A percentile compares a stretch with the other conserved stretches of the same genome.
These are phyloP conservation scores for Trichoderma erinaceum DNA, from an alignment of 495 filamentous ascomycete genomes.

Conservation along the genomic window DNA sequence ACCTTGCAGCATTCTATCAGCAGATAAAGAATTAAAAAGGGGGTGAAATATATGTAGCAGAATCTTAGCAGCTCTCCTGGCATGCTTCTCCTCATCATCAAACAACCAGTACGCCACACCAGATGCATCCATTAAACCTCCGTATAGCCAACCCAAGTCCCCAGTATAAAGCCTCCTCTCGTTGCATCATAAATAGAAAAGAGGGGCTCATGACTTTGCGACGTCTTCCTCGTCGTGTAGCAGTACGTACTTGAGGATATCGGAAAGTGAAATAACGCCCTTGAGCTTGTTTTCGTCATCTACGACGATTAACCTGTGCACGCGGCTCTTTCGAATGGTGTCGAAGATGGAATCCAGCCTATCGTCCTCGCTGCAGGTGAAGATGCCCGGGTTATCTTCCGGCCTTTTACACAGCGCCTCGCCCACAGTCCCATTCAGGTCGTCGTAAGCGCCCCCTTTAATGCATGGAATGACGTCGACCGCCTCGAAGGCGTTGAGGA, in stretches of 20 bases:
- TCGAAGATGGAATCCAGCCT: conserved; percentile 93
- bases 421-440: conserved; percentile 77
- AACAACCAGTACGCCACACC: conserved; percentile 9
- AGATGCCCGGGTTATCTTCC: conserved; percentile 92
- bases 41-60: neutral
- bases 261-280: conserved; percentile 88
- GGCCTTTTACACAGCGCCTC: conserved; percentile 84
- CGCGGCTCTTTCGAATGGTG: conserved; percentile 88
- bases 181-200: neutral
- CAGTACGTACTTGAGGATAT: conserved; percentile 93
- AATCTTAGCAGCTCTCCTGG: neutral
- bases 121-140: neutral
- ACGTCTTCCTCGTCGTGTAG: conserved; percentile 73
- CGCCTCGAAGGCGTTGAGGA: conserved; percentile 96
- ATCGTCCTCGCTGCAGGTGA: conserved; percentile 89
- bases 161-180: neutral
- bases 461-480: conserved; percentile 96
- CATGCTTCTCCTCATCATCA: neutral
- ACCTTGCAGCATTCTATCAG: conserved; percentile 4
- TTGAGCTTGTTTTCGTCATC: conserved; percentile 79
- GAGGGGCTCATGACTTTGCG: conserved; percentile 26
- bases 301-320: conserved; percentile 88
- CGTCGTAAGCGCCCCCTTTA: conserved; percentile 87
- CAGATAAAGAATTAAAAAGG: neutral
- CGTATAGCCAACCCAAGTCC: neutral